phyloP scores from a whole-genome alignment of 2,329 filamentous ascomycete species.

The Pseudogymnoascus sp. region DNA sequence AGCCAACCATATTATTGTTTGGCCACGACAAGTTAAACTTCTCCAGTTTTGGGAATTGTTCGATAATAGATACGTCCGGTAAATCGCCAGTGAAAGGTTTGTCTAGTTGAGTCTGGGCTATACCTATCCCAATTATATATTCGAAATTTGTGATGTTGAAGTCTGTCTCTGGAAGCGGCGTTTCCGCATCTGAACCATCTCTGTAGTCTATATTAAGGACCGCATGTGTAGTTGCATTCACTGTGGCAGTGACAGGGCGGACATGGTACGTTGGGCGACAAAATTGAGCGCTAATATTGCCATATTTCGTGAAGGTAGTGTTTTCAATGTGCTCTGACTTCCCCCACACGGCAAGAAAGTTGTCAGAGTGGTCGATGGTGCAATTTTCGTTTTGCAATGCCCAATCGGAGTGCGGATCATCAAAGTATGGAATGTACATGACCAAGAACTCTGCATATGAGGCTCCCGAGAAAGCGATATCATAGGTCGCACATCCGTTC shows the following conservation, averaged over 20 bases:
- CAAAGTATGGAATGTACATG: constrained; percentile 26
- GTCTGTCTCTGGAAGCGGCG: constrained; percentile 19
- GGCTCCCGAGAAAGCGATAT: constrained; percentile 11
- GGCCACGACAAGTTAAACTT: constrained; percentile 22
- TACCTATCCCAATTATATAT: constrained; percentile 23
- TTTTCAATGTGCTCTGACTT: not conserved
- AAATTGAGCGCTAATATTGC: constrained; percentile 31
- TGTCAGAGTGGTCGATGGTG: constrained; percentile 27
- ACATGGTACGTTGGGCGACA: constrained; percentile 39
- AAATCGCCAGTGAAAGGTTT: not conserved
- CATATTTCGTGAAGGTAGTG: not conserved
- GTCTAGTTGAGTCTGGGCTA: constrained; percentile 10
- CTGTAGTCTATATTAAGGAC: constrained; percentile 16
- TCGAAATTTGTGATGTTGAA: constrained; percentile 36
- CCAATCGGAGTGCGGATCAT: constrained; percentile 27
- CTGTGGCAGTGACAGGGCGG: constrained; percentile 35
- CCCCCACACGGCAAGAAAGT: constrained; percentile 32
- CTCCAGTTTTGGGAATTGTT: constrained; percentile 18
- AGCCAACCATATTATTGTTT: constrained; percentile 29
- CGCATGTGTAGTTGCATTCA: constrained; percentile 24
- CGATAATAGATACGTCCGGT: constrained; percentile 14
- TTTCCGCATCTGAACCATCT: constrained; percentile 7
- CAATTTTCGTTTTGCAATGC: constrained; percentile 30
- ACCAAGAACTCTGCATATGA: constrained; percentile 5
- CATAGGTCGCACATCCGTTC: constrained; percentile 29